Base-by-base conservation (phyloP, 176 grass and related monocot genomes). In the Bonia amplexicaulis region DNA sequence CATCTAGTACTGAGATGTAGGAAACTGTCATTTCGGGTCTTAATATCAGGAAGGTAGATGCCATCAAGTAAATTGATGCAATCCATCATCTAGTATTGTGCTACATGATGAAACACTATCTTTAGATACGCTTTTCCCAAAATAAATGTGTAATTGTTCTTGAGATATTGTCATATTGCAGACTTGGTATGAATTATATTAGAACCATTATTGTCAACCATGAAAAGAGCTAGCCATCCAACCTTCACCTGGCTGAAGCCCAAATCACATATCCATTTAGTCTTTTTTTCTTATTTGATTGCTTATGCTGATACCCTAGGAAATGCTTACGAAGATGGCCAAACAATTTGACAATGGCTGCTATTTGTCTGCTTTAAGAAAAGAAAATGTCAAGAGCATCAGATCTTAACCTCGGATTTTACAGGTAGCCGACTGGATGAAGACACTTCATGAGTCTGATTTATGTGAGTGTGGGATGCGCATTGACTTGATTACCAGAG, bases 391-490 rank as follows among this genome's bases (percentile, higher is more conserved):
- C 39, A 67, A 42, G 37, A 61, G 13, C 15, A 74, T 82, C 31
- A 68, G 8, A 45, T 83, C 66, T 67, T 66, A 88, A 87, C 77
- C 42, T 12, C 62, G 16, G 6, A 29, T 44, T 87, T 90, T 90
- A 41, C 80, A 97, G 90, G 88, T 95, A 52, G 86, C 91, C 2
- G 92, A 97, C 37, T 97, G 92, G 92, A 95, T 95, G 90, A 97
- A 93, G 71, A 85, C 69, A 60, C 87, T 93, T 72, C 89, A 91
- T 64, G 91, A 95, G 82, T 84, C 78, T 5, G 74, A 94, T 64
- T 68, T 97, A 90, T 97, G 85, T 48, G 90, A 86, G 61, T 90
- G 95, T 60, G 91, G 86, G 3, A 60, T 91, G 39, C 87, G 90
- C 69, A 95, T 97, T 1, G 70, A 93, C 58, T 88, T 97, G 66